A percentile compares a stretch with the other conserved stretches of the same genome.
phyloP scores from a whole-genome alignment of 805 yeast genomes.

The Ogataea paradorogensis region DNA sequence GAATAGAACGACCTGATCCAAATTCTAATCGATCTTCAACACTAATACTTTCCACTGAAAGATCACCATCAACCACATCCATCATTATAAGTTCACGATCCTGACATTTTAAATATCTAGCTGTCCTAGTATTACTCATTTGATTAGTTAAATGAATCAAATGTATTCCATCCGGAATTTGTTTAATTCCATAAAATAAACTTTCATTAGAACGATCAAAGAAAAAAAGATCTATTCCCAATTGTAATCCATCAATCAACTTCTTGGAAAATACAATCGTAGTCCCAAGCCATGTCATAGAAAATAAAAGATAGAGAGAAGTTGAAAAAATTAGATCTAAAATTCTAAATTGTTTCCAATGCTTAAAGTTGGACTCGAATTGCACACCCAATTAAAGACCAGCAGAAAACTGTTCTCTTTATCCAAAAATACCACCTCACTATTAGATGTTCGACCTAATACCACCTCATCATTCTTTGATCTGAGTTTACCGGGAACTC shows the following conservation, averaged over 20 bases:
- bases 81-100: slow-evolving; percentile 26
- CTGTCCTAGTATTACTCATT: slow-evolving; percentile 38
- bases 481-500: slow-evolving; percentile 88
- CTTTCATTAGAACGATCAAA: slow-evolving; percentile 12
- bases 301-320: neutral
- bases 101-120: slow-evolving; percentile 35
- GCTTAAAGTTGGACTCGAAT: slow-evolving; percentile 85
- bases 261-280: slow-evolving; percentile 13
- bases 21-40: slow-evolving; percentile 4
- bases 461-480: slow-evolving; percentile 74
- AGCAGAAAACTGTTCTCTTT: slow-evolving; percentile 71
- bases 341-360: no score
- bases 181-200: slow-evolving; percentile 45
- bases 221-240: slow-evolving; percentile 29
- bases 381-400: slow-evolving; percentile 86
- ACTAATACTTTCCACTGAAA: slow-evolving; percentile 9
- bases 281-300: slow-evolving; percentile 10
- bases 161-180: slow-evolving; percentile 50
- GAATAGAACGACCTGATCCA: slow-evolving; percentile 1
- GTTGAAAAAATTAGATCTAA: neutral
- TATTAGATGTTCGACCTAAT: slow-evolving; percentile 53
- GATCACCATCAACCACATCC: slow-evolving; percentile 22
- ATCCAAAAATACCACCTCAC: slow-evolving; percentile 47
- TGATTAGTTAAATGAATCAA: slow-evolving; percentile 49
- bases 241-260: slow-evolving; percentile 13